Evolutionary conservation across 805 yeast species (phyloP), one percentile per base, ranked within the genome.

Genomic region (Dipodascus albidus): DNA sequence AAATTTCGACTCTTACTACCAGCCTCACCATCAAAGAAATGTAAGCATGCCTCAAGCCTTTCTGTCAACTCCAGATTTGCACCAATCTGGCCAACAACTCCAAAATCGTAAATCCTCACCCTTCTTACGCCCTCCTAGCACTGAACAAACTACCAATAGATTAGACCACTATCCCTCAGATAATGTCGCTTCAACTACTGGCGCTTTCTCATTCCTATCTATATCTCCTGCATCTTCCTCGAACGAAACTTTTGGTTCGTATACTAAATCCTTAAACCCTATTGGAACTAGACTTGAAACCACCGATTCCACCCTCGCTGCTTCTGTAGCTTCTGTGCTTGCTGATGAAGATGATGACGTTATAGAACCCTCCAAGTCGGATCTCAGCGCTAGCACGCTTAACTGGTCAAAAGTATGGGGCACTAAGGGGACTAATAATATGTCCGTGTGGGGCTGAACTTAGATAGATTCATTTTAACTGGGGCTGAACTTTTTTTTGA

Each of bases 321-420:
- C 17, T 8, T 38, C 44, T 11, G 20, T 38, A 4, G 44, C 44
- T 38, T 38, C 44, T n/a, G 44, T 38, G 9, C 20, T 38, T 14
- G 44, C 17, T 38, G 44, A 38, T 17, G 44, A 38, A 4, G 44
- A 38, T 38, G 44, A 38, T 38, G 9, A 6, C 33, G 44, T 38
- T 14, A 4, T 8, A n/a, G 6, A 11, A 4, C n/a, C n/a, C 6
- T 17, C 20, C 20, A 38, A 38, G 44, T 17, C 44, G 17, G 44
- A 17, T 6, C 20, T 38, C 44, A 38, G 15, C n/a, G 44, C 44
- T 38, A 38, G 15, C 20, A 17, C 44, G 3, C n/a, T 38, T 11
- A 38, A 38, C 20, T 38, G 44, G 44, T 38, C 44, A 14, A 38
- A 38, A 17, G 44, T 38, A 17, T 38, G 44, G 44, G 44, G 44